phyloP scores from a whole-genome alignment of 257 asterid species.

The Cordia subcordata region DNA sequence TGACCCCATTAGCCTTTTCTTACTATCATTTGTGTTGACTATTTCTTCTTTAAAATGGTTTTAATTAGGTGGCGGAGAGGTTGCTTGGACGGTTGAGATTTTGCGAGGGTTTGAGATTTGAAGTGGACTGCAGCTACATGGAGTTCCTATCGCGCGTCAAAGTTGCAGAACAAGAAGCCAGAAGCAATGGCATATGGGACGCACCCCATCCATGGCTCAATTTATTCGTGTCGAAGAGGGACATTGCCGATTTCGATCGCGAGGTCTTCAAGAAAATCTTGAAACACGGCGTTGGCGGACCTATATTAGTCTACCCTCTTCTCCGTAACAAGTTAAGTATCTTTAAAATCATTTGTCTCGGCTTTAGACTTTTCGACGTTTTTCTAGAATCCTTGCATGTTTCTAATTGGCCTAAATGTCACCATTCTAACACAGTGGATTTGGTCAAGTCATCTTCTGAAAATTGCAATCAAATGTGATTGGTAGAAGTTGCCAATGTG shows the following conservation, averaged over 20 bases:
- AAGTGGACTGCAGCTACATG: conserved; percentile 47
- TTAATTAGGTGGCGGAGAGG: conserved; percentile 54
- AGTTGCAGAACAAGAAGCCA: conserved; percentile 63
- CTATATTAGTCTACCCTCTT: conserved; percentile 79
- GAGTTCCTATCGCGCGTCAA: conserved; percentile 72
- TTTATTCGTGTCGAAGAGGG: conserved; percentile 61
- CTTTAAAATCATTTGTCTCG: too few relatives aligned
- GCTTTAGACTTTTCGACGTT: too few relatives aligned
- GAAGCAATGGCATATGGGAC: conserved; percentile 76
- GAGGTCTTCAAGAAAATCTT: conserved; percentile 59
- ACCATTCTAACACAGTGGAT: not conserved
- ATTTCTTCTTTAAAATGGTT: not conserved
- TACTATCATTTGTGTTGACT: too few relatives aligned
- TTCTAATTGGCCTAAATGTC: not conserved
- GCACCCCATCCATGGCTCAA: conserved; percentile 99
- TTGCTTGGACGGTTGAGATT: conserved; percentile 41
- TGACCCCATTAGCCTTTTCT: not conserved
- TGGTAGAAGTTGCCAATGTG: not conserved
- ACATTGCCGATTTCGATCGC: conserved; percentile 60
- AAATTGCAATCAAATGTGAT: not conserved
- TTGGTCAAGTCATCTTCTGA: not conserved
- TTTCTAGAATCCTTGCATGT: too few relatives aligned
- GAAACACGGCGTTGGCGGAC: conserved; percentile 85
- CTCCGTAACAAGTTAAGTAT: conserved; percentile 73
- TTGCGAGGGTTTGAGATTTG: conserved; percentile 33